phyloP scores from a whole-genome alignment of 768 basidiomycete species.

The Lentinula guzmanii region DNA sequence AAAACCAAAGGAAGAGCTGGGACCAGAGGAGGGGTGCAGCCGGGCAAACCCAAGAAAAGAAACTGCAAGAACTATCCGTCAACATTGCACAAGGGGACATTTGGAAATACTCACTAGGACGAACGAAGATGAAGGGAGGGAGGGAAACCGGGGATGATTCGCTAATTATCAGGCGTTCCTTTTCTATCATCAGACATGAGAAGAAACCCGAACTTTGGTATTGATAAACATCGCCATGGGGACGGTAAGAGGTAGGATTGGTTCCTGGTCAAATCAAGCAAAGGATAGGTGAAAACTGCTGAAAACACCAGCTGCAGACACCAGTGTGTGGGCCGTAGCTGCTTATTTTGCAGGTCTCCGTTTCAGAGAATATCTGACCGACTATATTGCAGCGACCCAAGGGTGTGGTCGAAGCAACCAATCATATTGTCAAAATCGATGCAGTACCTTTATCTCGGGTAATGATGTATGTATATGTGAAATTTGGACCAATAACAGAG shows the following conservation, averaged over 20 bases:
- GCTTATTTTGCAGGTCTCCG: no score
- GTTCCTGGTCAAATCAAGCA: no score
- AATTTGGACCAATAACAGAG: neutral
- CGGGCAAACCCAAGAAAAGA: conserved; percentile 63
- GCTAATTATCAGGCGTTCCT: neutral
- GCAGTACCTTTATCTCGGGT: conserved; percentile 4
- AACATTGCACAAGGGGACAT: neutral
- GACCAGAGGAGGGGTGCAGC: conserved; percentile 57
- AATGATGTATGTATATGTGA: neutral
- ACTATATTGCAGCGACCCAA: neutral
- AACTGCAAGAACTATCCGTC: conserved; percentile 17
- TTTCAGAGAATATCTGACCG: no score
- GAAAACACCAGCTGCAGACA: no score
- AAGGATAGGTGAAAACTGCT: no score
- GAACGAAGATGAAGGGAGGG: conserved; percentile 4
- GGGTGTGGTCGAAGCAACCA: neutral
- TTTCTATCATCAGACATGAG: neutral
- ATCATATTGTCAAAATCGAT: neutral
- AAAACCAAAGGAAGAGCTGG: conserved; percentile 26
- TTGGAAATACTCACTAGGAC: neutral
- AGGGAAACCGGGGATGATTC: neutral
- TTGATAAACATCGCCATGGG: neutral
- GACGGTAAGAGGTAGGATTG: neutral
- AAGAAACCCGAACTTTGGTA: neutral
- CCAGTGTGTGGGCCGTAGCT: no score